Conservation (phyloP, 805 yeast species). For the Ogataea ramenticola region DNA sequence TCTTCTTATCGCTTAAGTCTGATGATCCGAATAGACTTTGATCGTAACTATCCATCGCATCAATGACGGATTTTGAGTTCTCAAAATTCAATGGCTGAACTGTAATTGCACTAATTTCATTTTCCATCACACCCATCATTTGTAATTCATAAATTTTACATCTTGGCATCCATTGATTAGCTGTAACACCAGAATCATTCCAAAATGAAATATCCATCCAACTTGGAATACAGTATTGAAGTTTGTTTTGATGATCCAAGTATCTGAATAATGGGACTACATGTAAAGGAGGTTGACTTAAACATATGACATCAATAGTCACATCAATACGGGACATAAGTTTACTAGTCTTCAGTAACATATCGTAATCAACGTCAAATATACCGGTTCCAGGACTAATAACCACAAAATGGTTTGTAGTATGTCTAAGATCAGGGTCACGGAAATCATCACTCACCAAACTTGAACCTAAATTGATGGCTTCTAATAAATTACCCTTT, state of each 20-base stretch:
- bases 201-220: slow-evolving; percentile 96
- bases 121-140: slow-evolving; percentile 98
- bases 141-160: slow-evolving; percentile 93
- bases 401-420: slow-evolving; percentile 83
- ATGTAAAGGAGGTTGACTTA: slow-evolving; percentile 88
- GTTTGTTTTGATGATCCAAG: slow-evolving; percentile 39
- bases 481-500: slow-evolving; percentile 84
- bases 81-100: slow-evolving; percentile 47
- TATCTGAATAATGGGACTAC: slow-evolving; percentile 84
- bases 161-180: slow-evolving; percentile 80
- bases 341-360: slow-evolving; percentile 66
- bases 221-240: slow-evolving; percentile 78
- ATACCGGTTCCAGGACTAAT: slow-evolving; percentile 92
- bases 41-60: slow-evolving; percentile 68
- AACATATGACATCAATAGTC: slow-evolving; percentile 81
- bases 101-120: slow-evolving; percentile 65
- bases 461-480: slow-evolving; percentile 77
- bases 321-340: slow-evolving; percentile 72
- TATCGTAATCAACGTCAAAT: slow-evolving; percentile 81
- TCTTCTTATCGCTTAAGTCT: not conserved
- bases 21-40: slow-evolving; percentile 35
- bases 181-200: slow-evolving; percentile 45
- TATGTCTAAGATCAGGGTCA: slow-evolving; percentile 81
- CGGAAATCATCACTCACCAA: slow-evolving; percentile 69
- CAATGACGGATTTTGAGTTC: slow-evolving; percentile 35